phyloP scores from a whole-genome alignment of 2,329 filamentous ascomycete species.

The Pyricularia sp. region DNA sequence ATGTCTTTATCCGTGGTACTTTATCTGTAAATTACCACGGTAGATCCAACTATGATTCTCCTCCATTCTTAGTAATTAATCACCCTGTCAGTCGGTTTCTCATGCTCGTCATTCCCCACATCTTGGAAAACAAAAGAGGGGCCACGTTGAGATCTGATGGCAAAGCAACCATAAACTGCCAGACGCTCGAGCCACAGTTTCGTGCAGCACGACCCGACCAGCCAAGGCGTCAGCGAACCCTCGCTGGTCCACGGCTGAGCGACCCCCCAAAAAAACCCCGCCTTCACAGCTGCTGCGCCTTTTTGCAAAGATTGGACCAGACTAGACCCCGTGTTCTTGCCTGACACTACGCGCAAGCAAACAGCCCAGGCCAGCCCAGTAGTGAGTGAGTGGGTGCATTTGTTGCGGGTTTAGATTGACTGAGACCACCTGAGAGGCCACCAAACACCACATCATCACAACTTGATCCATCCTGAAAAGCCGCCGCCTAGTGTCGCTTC shows the following conservation, averaged over 20 bases:
- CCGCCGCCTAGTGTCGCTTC: neutral
- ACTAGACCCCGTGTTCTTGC: neutral
- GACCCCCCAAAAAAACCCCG: neutral
- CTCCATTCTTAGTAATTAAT: neutral
- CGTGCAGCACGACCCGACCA: neutral
- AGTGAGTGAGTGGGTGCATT: neutral
- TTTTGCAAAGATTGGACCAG: neutral
- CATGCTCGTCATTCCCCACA: neutral
- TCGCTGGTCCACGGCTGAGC: neutral
- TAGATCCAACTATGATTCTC: neutral
- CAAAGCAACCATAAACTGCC: neutral
- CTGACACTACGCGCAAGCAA: neutral
- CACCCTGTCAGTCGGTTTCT: neutral
- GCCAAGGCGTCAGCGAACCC: neutral
- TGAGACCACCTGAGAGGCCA: neutral
- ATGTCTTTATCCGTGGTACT: neutral
- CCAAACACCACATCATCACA: neutral
- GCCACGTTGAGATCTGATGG: neutral
- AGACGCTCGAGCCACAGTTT: no score
- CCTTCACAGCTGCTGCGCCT: neutral
- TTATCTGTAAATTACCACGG: neutral
- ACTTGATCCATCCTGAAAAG: neutral
- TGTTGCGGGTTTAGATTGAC: neutral
- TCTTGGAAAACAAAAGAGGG: neutral
- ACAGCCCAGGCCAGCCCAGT: neutral